Evolutionary conservation across 2,329 filamentous ascomycete species (phyloP).

Genomic region (Ampelomyces quisqualis): DNA sequence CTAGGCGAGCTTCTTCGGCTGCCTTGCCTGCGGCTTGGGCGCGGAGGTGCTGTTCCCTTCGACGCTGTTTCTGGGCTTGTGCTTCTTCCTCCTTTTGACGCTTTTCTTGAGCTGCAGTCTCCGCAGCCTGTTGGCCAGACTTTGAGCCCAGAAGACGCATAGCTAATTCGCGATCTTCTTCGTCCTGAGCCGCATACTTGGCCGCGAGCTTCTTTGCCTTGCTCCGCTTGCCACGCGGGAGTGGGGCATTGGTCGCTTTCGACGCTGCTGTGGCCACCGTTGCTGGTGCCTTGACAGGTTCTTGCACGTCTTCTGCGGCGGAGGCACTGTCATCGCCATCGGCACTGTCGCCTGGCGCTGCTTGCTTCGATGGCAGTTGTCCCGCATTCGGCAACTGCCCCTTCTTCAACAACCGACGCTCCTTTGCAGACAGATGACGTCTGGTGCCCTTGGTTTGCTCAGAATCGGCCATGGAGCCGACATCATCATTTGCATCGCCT

Average conservation of each 20-base stretch:
- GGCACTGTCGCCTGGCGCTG: slow-evolving; percentile 9
- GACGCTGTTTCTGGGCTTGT: slow-evolving; percentile 70
- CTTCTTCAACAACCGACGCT: slow-evolving; percentile 44
- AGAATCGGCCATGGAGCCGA: slow-evolving; percentile 31
- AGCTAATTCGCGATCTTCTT: slow-evolving; percentile 83
- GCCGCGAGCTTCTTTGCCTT: slow-evolving; percentile 85
- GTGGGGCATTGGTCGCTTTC: slow-evolving; percentile 31
- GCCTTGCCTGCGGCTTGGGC: slow-evolving; percentile 74
- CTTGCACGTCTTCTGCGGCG: slow-evolving; percentile 16
- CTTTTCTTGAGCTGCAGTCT: slow-evolving; percentile 62
- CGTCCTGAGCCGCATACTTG: slow-evolving; percentile 93
- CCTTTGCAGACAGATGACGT: slow-evolving; percentile 43
- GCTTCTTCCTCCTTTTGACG: slow-evolving; percentile 70
- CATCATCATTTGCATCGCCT: slow-evolving; percentile 27
- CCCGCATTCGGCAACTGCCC: slow-evolving; percentile 27
- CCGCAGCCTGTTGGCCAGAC: slow-evolving; percentile 67
- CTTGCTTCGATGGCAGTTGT: slow-evolving; percentile 14
- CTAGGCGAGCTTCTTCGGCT: slow-evolving; percentile 68
- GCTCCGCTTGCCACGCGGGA: slow-evolving; percentile 69
- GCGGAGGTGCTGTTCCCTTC: slow-evolving; percentile 75
- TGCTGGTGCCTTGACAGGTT: slow-evolving; percentile 21
- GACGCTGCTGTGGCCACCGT: slow-evolving; percentile 33
- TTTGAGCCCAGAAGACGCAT: slow-evolving; percentile 82
- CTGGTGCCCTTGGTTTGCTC: slow-evolving; percentile 27
- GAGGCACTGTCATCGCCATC: slow-evolving; percentile 40